Conservation (phyloP, 2,329 filamentous ascomycete genomes). For the Alternaria solani region DNA sequence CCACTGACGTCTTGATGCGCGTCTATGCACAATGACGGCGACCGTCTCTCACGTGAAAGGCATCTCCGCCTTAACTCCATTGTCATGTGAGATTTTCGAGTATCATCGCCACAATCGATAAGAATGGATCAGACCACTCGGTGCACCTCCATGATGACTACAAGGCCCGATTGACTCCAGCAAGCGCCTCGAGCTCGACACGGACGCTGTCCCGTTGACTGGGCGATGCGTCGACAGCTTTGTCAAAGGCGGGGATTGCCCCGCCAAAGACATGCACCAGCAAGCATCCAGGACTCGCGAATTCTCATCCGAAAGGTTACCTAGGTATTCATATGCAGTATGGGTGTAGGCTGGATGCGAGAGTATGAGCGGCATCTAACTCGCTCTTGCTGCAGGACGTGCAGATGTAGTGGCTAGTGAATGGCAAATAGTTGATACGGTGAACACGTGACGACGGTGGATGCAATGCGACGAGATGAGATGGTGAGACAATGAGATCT, state of each 20-base stretch:
- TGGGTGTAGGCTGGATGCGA: neutral
- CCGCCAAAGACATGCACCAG: neutral
- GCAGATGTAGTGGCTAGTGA: neutral
- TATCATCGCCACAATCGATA: conserved; percentile 30
- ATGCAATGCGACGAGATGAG: too few species aligned
- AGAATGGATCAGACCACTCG: conserved; percentile 5
- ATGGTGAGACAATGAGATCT: neutral
- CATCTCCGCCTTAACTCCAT: conserved; percentile 38
- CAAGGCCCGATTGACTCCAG: conserved; percentile 22
- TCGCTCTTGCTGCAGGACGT: neutral
- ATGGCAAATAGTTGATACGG: neutral
- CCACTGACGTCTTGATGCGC: conserved; percentile 24
- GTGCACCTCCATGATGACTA: conserved; percentile 18
- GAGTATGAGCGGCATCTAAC: neutral
- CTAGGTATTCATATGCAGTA: too few species aligned
- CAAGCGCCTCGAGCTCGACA: neutral
- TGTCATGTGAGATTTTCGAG: conserved; percentile 29
- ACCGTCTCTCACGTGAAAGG: conserved; percentile 26
- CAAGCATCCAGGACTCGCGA: neutral
- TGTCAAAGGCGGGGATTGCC: neutral
- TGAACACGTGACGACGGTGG: neutral
- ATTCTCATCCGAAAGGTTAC: neutral
- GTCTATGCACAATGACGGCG: conserved; percentile 42
- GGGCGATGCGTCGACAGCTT: neutral
- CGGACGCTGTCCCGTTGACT: neutral